These are phyloP conservation scores for Penicillium expansum DNA, from an alignment of 2,329 filamentous ascomycete genomes.

Conservation along the genomic window DNA sequence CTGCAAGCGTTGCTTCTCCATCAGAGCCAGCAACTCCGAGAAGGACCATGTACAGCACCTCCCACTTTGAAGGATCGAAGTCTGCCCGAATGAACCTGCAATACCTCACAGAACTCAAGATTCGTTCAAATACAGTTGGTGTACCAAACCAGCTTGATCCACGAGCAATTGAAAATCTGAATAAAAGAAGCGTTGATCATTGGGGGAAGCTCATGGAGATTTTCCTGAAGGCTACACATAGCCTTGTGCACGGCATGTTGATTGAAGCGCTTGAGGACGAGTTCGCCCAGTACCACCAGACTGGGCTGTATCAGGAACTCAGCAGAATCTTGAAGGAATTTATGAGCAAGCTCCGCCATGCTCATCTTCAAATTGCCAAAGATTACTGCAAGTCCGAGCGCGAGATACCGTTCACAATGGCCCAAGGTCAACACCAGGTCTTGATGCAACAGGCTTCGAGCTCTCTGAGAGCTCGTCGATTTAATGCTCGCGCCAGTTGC, in stretches of 20 bases:
- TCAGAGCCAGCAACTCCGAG: slow-evolving; percentile 3
- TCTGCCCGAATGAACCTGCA: neutral
- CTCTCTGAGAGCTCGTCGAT: slow-evolving; percentile 19
- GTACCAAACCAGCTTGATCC: slow-evolving; percentile 59
- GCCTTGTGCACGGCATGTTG: slow-evolving; percentile 32
- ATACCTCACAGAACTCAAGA: neutral
- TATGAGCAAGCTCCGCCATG: slow-evolving; percentile 43
- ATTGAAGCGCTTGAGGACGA: slow-evolving; percentile 49
- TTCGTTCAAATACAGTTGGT: slow-evolving; percentile 54
- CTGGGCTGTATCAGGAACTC: slow-evolving; percentile 34
- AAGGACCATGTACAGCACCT: neutral
- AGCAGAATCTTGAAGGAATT: slow-evolving; percentile 46
- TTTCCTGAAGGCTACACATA: slow-evolving; percentile 35
- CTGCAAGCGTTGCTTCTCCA: neutral
- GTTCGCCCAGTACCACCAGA: slow-evolving; percentile 35
- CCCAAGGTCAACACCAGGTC: slow-evolving; percentile 23
- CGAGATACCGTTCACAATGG: slow-evolving; percentile 57
- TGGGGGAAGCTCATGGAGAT: slow-evolving; percentile 56
- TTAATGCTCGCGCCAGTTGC: slow-evolving; percentile 14
- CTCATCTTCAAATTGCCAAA: slow-evolving; percentile 45
- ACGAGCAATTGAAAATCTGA: slow-evolving; percentile 60
- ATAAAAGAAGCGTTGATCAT: slow-evolving; percentile 54
- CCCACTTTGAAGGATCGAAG: slow-evolving; percentile 24
- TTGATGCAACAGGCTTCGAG: slow-evolving; percentile 16
- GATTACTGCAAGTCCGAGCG: slow-evolving; percentile 56